Conservation (phyloP, 495 filamentous ascomycete genomes). For the Penicillium herquei region DNA sequence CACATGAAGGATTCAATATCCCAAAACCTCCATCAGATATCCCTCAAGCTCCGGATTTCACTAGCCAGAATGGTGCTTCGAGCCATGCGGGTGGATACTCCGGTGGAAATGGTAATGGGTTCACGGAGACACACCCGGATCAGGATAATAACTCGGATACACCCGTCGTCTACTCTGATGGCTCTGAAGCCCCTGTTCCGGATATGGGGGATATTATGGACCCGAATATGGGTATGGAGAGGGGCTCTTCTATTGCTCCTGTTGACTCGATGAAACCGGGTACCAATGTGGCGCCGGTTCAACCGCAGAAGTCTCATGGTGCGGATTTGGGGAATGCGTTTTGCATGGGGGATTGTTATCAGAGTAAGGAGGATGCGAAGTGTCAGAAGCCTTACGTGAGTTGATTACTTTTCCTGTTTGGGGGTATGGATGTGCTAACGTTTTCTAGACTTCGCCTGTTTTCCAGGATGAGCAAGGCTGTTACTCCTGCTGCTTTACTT, state of each 20-base stretch:
- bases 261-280: conserved; percentile 14
- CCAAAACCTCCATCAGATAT: not conserved
- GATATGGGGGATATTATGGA: not conserved
- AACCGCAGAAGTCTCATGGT: conserved; percentile 7
- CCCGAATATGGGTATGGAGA: too few relatives aligned
- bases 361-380: conserved; percentile 9
- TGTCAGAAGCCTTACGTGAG: conserved; percentile 23
- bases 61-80: not conserved
- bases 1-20: not conserved
- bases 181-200: not conserved
- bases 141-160: not conserved
- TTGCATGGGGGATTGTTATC: conserved; percentile 25
- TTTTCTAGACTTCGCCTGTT: conserved; percentile 13
- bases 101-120: conserved; percentile 2
- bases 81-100: not conserved
- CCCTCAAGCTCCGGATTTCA: not conserved
- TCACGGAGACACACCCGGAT: not conserved
- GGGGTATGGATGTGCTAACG: not conserved
- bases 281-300: conserved; percentile 15
- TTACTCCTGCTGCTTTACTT: conserved; percentile 23
- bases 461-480: conserved; percentile 14
- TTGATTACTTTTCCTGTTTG: conserved; percentile 2
- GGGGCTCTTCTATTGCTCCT: conserved; percentile 11
- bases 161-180: not conserved
- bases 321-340: conserved; percentile 28